Evolutionary conservation across 345 rosid species (phyloP), one percentile per base, ranked within the genome.

Genomic region (Aquilaria yunnanensis): DNA sequence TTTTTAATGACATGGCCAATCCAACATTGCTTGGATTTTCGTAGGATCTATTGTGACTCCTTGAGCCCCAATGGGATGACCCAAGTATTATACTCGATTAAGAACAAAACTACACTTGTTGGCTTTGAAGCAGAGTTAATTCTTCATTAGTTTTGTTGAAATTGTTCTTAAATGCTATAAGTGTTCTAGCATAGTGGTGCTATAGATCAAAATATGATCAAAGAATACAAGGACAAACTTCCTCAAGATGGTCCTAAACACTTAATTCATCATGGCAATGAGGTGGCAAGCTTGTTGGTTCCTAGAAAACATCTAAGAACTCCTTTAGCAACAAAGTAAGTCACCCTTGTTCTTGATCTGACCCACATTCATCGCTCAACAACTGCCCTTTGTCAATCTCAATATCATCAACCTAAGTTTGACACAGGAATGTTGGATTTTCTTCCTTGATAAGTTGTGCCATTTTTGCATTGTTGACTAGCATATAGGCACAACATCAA

Each of bases 111-210:
- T 30, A 43, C 61, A 58, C 7, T 58, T 43, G 10, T 1, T 10
- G 0, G 0, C 12, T 12, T 58, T 58, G 1, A 14, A 0, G 1
- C 7, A 43, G 1, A 58, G n/a, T 10, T 58, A 6, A 4, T 37
- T 8, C 2, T 1, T 7, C 6, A 0, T 48, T 4, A 12, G 56
- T 2, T 5, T 10, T 16, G 1, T 9, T 32, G 47, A 33, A 2
- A 16, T 11, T 0, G 2, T 4, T 11, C 8, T 1, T 2, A 65
- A 1, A 23, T 66, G 6, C 1, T 0, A 3, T 23, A 2, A 1
- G 7, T 66, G 45, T 0, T 13, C 8, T 0, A 1, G 2, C 29
- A 34, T 32, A 1, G 0, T 10, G 0, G 0, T 0, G 3, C 2
- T 32, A 13, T 57, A 57, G 3, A 66, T 23, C 10, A 57, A 5